A percentile compares a stretch with the other conserved stretches of the same genome.
Evolutionary conservation across 73 alveolate genomes (phyloP).

Genomic region (Paramecium biaurelia): DNA sequence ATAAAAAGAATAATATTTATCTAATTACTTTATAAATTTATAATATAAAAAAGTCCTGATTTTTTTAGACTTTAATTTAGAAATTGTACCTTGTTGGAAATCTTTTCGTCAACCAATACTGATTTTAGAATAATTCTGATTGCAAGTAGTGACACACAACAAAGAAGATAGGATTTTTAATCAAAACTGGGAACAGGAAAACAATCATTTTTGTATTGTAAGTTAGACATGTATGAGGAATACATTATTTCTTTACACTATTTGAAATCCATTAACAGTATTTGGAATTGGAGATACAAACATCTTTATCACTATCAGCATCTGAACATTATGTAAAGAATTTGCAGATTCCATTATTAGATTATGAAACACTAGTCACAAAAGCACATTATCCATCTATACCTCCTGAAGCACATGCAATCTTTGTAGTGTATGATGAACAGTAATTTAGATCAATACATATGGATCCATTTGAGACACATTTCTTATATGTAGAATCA

Average conservation of each 20-base stretch:
- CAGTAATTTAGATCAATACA: neutral
- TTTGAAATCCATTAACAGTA: neutral
- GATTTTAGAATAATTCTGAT: too few relatives aligned
- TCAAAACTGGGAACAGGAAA: neutral
- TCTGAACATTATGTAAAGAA: neutral
- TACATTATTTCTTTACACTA: neutral
- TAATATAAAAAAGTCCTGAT: too few relatives aligned
- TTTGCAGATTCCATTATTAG: neutral
- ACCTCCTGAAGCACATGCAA: conserved; percentile 27
- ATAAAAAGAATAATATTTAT: too few relatives aligned
- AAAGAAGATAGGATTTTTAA: neutral
- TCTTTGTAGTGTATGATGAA: neutral
- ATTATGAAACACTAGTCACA: neutral
- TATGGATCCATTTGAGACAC: neutral
- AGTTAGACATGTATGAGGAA: neutral
- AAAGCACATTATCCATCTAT: neutral
- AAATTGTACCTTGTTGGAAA: too few relatives aligned
- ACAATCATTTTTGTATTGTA: neutral
- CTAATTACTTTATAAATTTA: too few relatives aligned
- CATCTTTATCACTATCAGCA: neutral
- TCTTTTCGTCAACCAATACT: too few relatives aligned
- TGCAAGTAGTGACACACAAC: too few relatives aligned
- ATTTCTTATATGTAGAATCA: neutral
- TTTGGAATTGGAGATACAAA: neutral
- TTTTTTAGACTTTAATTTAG: too few relatives aligned